Evolutionary conservation across 1,139 yeast genomes (phyloP), one percentile per base, ranked within the genome.

Genomic region (Debaryomycetaceae sp.): DNA sequence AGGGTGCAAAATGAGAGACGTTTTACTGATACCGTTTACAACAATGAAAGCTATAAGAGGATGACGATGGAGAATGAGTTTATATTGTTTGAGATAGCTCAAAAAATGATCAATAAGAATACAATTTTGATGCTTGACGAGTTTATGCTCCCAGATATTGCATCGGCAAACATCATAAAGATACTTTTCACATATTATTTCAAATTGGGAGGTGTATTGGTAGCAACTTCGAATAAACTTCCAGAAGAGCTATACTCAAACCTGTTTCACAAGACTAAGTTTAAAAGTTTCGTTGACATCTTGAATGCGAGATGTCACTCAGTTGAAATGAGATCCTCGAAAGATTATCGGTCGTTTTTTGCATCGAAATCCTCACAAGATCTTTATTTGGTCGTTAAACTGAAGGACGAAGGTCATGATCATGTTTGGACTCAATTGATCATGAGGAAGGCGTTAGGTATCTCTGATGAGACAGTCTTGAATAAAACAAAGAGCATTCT

Each of bases 91-190:
- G 87, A 84, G 57, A 70, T 85, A 33, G 90, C 91, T 1, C 81
- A 81, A 46, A 81, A 75, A 44, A 72, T 85, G 83, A 77, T 84
- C 31, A 65, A 68, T 29, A 73, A 72, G 50, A 81, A 76, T 53
- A 82, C 89, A 2, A 70, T 85, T 7, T 63, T 84, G 45, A 71
- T 84, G 63, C 63, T 84, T 38, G 91, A 84, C 58, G 91, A 84
- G 58, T 84, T 84, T 61, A 83, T 83, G 84, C 60, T 84, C 33
- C 90, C 91, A 0, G 91, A 84, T 57, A 75, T 73, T 38, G 87
- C 90, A 0, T 76, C 86, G 31, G 89, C 89, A 2, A 84, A 83
- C 53, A 82, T 84, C 39, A 66, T 84, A 45, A 81, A 81, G 57
- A 73, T 83, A 7, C 62, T 84, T 39, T 83, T 84, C 61, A 81